Base-by-base conservation (phyloP, 768 basidiomycete species). In the Mycena belliarum region DNA sequence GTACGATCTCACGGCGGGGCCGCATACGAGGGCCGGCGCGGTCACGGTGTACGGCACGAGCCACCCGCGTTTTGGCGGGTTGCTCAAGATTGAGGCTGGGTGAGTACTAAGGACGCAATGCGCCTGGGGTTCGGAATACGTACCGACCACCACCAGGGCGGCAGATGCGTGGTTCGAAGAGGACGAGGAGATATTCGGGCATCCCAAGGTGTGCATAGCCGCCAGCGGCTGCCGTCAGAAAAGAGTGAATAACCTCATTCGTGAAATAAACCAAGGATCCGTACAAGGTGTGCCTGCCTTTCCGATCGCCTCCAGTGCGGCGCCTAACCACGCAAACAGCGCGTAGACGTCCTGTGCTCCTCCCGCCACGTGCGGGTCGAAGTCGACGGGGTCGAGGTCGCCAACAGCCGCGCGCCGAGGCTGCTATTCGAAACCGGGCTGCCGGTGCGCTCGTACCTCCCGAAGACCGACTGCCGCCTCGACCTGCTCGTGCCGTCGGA, bases 121-220 rank as follows among this genome's bases (percentile, higher is more conserved):
- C n/a, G n/a, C n/a, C n/a, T n/a, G n/a, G n/a, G n/a, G n/a, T n/a
- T n/a, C n/a, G n/a, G n/a, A n/a, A n/a, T n/a, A n/a, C n/a, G n/a
- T n/a, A n/a, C n/a, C n/a, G n/a, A 15, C n/a, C 48, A 20, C n/a
- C 16, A n/a, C 25, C 28, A 57, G 70, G 15, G 77, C 76, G 18
- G 77, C 79, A 64, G 85, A 86, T 59, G 77, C 78, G 4, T 88
- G 87, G 86, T 85, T 87, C 49, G 86, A 88, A 71, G 86, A 88
- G 65, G 86, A 87, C 47, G 85, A 88, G 46, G 68, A 81, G 53
- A 77, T 87, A 29, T 82, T 76, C 55, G 72, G 77, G 2, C 86
- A 88, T 57, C 82, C 84, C 9, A 87, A 32, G 29, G 29, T 12
- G 29, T 6, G 29, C 12, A n/a, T n/a, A n/a, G n/a, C 29, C 12